These are phyloP conservation scores for Laguncularia racemosa DNA, from an alignment of 345 rosid genomes.

Conservation along the genomic window DNA sequence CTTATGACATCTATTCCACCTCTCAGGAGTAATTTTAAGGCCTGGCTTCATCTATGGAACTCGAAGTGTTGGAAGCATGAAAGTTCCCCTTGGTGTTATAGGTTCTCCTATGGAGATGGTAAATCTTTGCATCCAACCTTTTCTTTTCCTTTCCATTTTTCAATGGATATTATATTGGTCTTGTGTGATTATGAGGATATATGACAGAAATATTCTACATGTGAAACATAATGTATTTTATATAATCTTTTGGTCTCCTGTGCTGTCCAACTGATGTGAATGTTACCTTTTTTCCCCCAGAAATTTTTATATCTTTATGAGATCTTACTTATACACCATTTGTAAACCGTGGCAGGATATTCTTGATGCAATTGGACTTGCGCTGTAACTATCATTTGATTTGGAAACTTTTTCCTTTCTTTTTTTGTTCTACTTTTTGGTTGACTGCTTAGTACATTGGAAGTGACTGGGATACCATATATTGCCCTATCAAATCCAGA, in stretches of 20 bases:
- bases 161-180: not conserved
- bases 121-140: constrained; percentile 5
- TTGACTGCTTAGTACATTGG: too few relatives aligned
- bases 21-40: constrained; percentile 74
- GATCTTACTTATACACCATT: too few relatives aligned
- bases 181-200: not conserved
- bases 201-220: not conserved
- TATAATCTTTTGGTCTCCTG: not conserved
- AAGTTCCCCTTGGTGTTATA: constrained; percentile 71
- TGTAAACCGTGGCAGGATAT: too few relatives aligned
- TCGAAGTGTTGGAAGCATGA: constrained; percentile 70
- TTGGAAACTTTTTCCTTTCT: too few relatives aligned
- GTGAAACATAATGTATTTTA: not conserved
- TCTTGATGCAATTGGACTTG: too few relatives aligned
- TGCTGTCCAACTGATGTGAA: too few relatives aligned
- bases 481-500: too few relatives aligned
- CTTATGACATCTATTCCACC: not conserved
- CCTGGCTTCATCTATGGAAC: constrained; percentile 97
- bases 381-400: too few relatives aligned
- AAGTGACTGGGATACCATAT: too few relatives aligned
- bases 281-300: too few relatives aligned
- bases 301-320: too few relatives aligned
- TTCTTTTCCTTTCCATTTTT: not conserved
- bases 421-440: too few relatives aligned
- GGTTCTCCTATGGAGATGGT: constrained; percentile 96